Conservation (phyloP, 768 basidiomycete species). For the Mycena albidolilacea region DNA sequence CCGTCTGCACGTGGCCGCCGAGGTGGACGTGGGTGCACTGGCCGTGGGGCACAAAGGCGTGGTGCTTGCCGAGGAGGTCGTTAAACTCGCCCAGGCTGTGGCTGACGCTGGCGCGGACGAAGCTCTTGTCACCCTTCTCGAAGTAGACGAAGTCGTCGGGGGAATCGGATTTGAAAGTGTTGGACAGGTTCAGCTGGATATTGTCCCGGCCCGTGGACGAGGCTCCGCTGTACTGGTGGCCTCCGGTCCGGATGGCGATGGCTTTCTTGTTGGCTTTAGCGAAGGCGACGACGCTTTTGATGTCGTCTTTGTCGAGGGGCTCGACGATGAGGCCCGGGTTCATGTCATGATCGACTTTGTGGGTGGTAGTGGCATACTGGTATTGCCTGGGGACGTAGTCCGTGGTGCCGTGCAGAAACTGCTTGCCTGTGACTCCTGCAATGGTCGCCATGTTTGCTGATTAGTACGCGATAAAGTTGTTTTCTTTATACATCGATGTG, state of each 20-base stretch:
- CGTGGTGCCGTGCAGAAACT: slow-evolving; percentile 20
- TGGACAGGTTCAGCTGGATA: slow-evolving; percentile 17
- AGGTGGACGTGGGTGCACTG: slow-evolving; percentile 5
- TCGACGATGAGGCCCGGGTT: slow-evolving; percentile 28
- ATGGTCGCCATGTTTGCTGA: too few species aligned
- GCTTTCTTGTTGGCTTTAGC: slow-evolving; percentile 21
- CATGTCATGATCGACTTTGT: neutral
- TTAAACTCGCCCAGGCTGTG: neutral
- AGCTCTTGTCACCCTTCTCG: too few species aligned
- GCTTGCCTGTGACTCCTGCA: slow-evolving; percentile 15
- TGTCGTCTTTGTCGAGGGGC: slow-evolving; percentile 18
- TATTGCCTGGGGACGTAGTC: slow-evolving; percentile 12
- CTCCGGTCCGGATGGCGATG: slow-evolving; percentile 32
- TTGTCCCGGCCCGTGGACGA: neutral
- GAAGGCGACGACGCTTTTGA: neutral
- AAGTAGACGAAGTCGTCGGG: slow-evolving; percentile 15
- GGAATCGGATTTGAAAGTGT: slow-evolving; percentile 23
- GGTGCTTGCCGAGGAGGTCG: slow-evolving; percentile 26
- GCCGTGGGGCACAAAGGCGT: slow-evolving; percentile 30
- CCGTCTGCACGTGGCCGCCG: too few species aligned
- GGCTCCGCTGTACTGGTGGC: slow-evolving; percentile 35
- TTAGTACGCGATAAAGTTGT: too few species aligned
- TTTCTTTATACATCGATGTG: too few species aligned
- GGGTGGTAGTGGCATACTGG: slow-evolving; percentile 29
- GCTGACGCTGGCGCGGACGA: too few species aligned